Conservation (phyloP, 2,329 filamentous ascomycete genomes). For the Diaporthe ilicicola region DNA sequence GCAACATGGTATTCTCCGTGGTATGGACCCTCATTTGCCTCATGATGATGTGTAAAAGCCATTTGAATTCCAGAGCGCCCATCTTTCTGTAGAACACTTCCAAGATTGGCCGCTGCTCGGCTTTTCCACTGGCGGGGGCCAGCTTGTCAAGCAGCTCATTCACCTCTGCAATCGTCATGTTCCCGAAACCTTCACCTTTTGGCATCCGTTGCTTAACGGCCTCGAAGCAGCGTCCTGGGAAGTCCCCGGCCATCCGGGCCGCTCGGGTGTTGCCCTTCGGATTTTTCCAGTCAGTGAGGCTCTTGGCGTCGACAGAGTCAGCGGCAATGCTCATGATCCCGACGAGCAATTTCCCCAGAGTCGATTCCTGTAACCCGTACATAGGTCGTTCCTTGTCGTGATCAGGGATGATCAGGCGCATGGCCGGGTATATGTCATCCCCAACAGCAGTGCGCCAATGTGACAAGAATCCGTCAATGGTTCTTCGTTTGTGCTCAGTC, state of each 20-base stretch:
- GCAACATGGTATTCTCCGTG: slow-evolving; percentile 87
- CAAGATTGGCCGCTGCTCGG: slow-evolving; percentile 84
- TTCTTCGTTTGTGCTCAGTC: slow-evolving; percentile 79
- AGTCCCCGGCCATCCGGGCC: slow-evolving; percentile 82
- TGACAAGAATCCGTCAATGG: slow-evolving; percentile 87
- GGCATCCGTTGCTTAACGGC: slow-evolving; percentile 85
- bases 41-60: slow-evolving; percentile 93
- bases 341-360: slow-evolving; percentile 89
- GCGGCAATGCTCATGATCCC: slow-evolving; percentile 92
- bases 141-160: slow-evolving; percentile 86
- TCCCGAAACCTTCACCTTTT: slow-evolving; percentile 73
- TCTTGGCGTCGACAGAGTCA: slow-evolving; percentile 87
- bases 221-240: slow-evolving; percentile 88
- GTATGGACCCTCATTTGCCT: slow-evolving; percentile 79
- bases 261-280: slow-evolving; percentile 74
- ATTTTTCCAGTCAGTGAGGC: slow-evolving; percentile 89
- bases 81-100: slow-evolving; percentile 86
- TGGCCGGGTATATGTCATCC: slow-evolving; percentile 89
- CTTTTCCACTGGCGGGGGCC: slow-evolving; percentile 78
- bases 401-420: slow-evolving; percentile 90
- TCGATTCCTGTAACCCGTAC: slow-evolving; percentile 93
- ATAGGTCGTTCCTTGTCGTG: slow-evolving; percentile 92
- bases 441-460: slow-evolving; percentile 90
- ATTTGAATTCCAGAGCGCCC: slow-evolving; percentile 93
- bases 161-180: slow-evolving; percentile 88